These are phyloP conservation scores for Linaria vulgaris DNA, from an alignment of 257 asterid species.

Conservation along the genomic window DNA sequence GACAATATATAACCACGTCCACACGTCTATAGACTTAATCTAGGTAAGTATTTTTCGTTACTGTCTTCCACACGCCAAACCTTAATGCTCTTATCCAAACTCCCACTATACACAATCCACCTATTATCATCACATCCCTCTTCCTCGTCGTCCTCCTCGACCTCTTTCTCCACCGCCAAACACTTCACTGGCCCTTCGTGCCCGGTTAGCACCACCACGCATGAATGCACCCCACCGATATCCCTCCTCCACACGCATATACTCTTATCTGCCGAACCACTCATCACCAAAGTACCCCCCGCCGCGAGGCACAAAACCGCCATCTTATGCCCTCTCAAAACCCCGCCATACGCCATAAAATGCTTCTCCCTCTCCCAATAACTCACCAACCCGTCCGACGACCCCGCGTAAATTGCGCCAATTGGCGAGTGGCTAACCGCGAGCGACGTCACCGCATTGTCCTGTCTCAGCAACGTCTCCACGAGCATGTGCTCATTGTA, in stretches of 20 bases:
- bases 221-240: constrained; percentile 46
- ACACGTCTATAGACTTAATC: no score
- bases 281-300: constrained; percentile 50
- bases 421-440: constrained; percentile 28
- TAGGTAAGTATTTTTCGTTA: no score
- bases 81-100: constrained; percentile 65
- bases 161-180: constrained; percentile 46
- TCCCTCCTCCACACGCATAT: constrained; percentile 70
- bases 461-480: constrained; percentile 49
- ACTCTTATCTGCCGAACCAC: constrained; percentile 68
- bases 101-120: constrained; percentile 74
- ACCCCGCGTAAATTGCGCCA: constrained; percentile 47
- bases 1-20: no score
- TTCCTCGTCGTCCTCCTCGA: constrained; percentile 33
- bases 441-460: constrained; percentile 53
- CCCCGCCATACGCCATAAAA: constrained; percentile 50
- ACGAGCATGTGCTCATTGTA: constrained; percentile 37
- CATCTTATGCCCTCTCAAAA: constrained; percentile 59
- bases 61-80: constrained; percentile 63
- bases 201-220: constrained; percentile 50
- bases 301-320: constrained; percentile 60
- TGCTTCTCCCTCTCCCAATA: constrained; percentile 54
- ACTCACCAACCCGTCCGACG: constrained; percentile 62
- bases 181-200: constrained; percentile 70
- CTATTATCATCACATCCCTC: constrained; percentile 16